Percentiles rank a stretch among this genome's conserved stretches.
Conservation (phyloP, 768 basidiomycete genomes). For the Nidula microcarpa region DNA sequence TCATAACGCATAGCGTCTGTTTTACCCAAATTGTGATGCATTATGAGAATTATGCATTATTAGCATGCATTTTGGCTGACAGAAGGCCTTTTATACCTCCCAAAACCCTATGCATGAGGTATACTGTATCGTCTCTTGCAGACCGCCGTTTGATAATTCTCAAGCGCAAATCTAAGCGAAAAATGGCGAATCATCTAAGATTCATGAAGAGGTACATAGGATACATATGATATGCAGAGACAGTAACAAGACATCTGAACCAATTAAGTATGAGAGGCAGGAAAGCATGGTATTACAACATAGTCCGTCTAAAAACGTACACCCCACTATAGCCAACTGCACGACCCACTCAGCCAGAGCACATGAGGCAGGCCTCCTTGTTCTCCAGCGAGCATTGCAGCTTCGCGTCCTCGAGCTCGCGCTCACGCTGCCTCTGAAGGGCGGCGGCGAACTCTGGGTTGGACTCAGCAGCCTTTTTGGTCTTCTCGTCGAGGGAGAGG, state of each 20-base stretch:
- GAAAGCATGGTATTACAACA: background rate
- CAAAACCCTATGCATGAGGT: too few relatives aligned
- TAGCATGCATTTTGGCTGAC: too few relatives aligned
- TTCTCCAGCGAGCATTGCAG: conserved; percentile 86
- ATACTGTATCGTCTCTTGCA: too few relatives aligned
- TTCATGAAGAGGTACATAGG: too few relatives aligned
- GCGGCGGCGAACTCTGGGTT: conserved; percentile 81
- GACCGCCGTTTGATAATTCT: too few relatives aligned
- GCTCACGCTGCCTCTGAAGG: conserved; percentile 61
- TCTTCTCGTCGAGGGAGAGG: conserved; percentile 45
- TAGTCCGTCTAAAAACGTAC: background rate
- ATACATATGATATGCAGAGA: background rate
- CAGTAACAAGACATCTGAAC: background rate
- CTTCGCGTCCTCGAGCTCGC: conserved; percentile 79
- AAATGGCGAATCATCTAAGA: too few relatives aligned
- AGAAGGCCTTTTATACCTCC: too few relatives aligned
- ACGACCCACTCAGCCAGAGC: conserved; percentile 56
- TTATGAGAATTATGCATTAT: too few relatives aligned
- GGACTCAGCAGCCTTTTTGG: conserved; percentile 49
- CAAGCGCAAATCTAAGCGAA: too few relatives aligned
- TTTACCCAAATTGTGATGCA: too few relatives aligned
- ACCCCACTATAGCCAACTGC: conserved; percentile 1
- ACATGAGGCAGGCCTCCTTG: conserved; percentile 93
- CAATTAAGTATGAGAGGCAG: background rate
- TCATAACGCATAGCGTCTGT: too few relatives aligned